phyloP scores from a whole-genome alignment of 805 yeast genomes.

The Kodamaea hsintzibuensis region DNA sequence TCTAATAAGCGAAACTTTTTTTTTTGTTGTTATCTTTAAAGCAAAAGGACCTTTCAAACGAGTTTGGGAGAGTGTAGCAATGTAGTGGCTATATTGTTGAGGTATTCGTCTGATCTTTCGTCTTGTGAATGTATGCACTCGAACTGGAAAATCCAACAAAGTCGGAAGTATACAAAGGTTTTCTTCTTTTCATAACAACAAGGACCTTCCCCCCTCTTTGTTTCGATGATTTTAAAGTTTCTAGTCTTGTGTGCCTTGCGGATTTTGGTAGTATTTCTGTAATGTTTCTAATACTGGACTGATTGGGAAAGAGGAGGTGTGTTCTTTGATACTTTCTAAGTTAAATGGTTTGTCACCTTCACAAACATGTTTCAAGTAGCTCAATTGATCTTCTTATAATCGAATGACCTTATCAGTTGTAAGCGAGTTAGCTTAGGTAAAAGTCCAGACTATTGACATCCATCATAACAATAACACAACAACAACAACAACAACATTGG shows the following conservation, averaged over 20 bases:
- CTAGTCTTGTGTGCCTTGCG: conserved; percentile 2
- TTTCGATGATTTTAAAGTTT: background rate
- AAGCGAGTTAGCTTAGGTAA: background rate
- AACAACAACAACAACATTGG: background rate
- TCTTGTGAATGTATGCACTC: background rate
- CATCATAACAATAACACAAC: background rate
- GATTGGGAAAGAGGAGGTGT: conserved; percentile 2
- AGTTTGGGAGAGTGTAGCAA: background rate
- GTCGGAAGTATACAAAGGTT: background rate
- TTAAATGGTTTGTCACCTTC: background rate
- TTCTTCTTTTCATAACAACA: background rate
- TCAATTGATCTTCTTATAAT: background rate
- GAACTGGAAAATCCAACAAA: background rate
- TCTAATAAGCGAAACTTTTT: background rate
- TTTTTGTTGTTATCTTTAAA: background rate
- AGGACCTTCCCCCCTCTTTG: background rate
- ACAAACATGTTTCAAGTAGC: background rate
- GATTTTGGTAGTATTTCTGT: background rate
- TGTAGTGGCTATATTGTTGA: background rate
- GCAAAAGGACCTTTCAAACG: background rate
- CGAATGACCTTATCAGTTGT: background rate
- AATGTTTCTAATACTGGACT: background rate
- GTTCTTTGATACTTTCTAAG: background rate
- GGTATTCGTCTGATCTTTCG: background rate
- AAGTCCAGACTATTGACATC: background rate